Conservation (phyloP, 768 basidiomycete genomes). For the Hortiboletus campestris region DNA sequence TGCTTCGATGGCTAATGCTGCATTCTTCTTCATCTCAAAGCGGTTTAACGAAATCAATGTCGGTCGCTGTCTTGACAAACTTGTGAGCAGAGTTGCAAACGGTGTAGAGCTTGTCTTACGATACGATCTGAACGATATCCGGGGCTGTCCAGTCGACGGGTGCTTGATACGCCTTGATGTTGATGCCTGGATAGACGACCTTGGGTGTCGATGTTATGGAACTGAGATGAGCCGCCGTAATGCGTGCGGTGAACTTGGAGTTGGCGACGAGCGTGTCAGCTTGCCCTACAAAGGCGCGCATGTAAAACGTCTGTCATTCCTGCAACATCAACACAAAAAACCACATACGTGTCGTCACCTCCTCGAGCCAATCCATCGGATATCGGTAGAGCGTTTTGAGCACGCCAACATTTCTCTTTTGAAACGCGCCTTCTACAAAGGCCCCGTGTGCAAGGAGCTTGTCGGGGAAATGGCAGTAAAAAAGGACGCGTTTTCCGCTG, state of each 20-base stretch:
- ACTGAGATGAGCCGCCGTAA: conserved; percentile 75
- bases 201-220: conserved; percentile 59
- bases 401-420: conserved; percentile 41
- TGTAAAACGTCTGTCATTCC: not conserved
- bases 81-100: not conserved
- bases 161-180: conserved; percentile 66
- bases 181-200: conserved; percentile 97
- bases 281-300: conserved; percentile 52
- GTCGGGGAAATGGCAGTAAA: conserved; percentile 98
- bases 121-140: conserved; percentile 53
- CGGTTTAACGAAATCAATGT: conserved; percentile 89
- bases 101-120: conserved; percentile 42
- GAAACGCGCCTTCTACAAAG: conserved; percentile 51
- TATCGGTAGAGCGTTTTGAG: conserved; percentile 78
- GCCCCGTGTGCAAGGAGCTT: conserved; percentile 79
- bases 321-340: not conserved
- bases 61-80: conserved; percentile 50
- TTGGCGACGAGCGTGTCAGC: conserved; percentile 91
- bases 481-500: conserved; percentile 78
- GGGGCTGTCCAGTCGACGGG: conserved; percentile 41
- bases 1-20: conserved; percentile 72
- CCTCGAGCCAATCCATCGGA: conserved; percentile 91
- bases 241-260: conserved; percentile 82
- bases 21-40: conserved; percentile 95
- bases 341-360: conserved; percentile 77